Base-by-base conservation (phyloP, 2,329 filamentous ascomycete species). In the Hyphodiscus sp. region DNA sequence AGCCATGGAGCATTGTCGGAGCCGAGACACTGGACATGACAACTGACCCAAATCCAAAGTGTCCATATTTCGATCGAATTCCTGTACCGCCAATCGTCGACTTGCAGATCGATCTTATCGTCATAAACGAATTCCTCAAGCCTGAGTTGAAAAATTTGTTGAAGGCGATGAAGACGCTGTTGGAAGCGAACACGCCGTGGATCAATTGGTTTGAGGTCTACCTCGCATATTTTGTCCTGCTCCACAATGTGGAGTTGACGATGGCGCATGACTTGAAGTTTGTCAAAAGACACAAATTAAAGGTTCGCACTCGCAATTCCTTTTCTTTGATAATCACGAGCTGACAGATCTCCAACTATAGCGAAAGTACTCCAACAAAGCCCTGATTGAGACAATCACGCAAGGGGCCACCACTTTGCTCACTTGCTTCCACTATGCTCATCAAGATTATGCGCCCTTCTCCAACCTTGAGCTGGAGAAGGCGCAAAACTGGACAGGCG, bases 181-280 rank as follows among this genome's bases (percentile, higher is more conserved):
- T 57, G 29, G 55, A 57, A 16, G 52, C 52, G 3, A 54, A 26
- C 20, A 41, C 50, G 45, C 50, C 52, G 3, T 55, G 55, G 55
- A 55, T 29, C 1, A 49, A 57, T 29, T 57, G 55, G 55, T 55
- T 57, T 20, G 55, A 57, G 49, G 55, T 57, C 13, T 57, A 57
- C 29, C 41, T 55, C 5, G 19, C 55, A 29, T 52, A 55, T n/a
- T 57, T 57, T 23, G 50, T 57, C 11, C 29, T 57, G 42, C 38
- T 57, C 23, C 46, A 57, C 33, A 57, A 57, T 45, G 52, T 57
- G n/a, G 55, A 57, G 44, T 52, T 57, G 33, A 55, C 55, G 2
- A 57, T 55, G 47, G 47, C 50, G 3, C 55, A 57, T 18, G 55
- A 57, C 47, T 50, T 50, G 11, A 50, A 50, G 52, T 57, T 57